A percentile compares a stretch with the other conserved stretches of the same genome.
Conservation (phyloP, 2,329 filamentous ascomycete species). For the Trichoderma pleuroti region DNA sequence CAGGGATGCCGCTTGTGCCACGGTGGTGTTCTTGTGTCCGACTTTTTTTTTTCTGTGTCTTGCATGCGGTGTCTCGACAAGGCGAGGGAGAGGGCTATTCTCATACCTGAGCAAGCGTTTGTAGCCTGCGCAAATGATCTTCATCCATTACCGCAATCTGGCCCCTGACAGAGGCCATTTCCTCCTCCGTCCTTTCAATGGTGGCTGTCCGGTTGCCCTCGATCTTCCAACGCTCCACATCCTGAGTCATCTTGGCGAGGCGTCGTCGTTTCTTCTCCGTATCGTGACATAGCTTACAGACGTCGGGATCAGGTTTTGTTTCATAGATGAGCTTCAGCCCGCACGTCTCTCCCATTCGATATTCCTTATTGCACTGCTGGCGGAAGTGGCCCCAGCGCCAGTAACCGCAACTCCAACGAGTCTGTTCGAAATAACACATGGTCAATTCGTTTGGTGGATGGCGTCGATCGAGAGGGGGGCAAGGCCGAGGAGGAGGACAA, state of each 20-base stretch:
- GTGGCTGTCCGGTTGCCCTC: constrained; percentile 72
- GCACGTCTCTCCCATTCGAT: constrained; percentile 93
- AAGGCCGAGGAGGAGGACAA: not conserved
- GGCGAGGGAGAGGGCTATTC: not conserved
- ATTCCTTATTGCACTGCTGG: constrained; percentile 89
- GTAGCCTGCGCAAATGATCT: constrained; percentile 37
- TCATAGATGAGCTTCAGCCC: constrained; percentile 85
- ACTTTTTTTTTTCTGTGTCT: not conserved
- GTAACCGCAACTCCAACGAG: constrained; percentile 78
- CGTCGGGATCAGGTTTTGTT: constrained; percentile 59
- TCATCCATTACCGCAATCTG: constrained; percentile 53
- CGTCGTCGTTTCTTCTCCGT: constrained; percentile 80
- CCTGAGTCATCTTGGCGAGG: constrained; percentile 67
- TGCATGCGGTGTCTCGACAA: not conserved
- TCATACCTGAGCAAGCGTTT: constrained; percentile 34
- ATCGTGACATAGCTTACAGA: constrained; percentile 84
- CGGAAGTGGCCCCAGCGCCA: constrained; percentile 95
- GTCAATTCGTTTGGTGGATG: constrained; percentile 29
- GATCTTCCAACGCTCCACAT: constrained; percentile 71
- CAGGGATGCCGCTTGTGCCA: constrained; percentile 17
- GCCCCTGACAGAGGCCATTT: constrained; percentile 62
- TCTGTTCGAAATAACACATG: constrained; percentile 98
- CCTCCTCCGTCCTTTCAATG: constrained; percentile 66
- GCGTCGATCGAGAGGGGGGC: constrained; percentile 2
- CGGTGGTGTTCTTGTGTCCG: not conserved